Conservation (phyloP, 129 eudicot species). For the Oenanthe sinensis region DNA sequence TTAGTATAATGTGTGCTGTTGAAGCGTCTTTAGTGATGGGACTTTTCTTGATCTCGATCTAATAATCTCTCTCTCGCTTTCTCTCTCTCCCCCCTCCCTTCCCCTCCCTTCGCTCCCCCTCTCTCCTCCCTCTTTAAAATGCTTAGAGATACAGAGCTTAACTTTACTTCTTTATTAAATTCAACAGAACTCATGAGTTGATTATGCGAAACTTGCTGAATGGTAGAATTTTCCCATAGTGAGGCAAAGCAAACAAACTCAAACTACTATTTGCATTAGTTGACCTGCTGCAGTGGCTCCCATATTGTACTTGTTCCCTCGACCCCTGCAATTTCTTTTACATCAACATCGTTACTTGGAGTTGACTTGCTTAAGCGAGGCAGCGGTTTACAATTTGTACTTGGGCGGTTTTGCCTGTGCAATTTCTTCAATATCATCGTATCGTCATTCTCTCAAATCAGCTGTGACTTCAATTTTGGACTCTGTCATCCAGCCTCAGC, state of each 20-base stretch:
- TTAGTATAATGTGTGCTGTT: not conserved
- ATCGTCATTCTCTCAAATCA: too few relatives aligned
- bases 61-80: not conserved
- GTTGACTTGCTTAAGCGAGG: not conserved
- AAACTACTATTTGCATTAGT: conserved; percentile 27
- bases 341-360: not conserved
- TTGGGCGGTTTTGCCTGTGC: not conserved
- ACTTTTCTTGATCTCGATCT: not conserved
- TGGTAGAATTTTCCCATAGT: not conserved
- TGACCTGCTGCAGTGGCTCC: conserved; percentile 30
- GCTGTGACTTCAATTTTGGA: too few relatives aligned
- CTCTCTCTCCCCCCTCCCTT: too few relatives aligned
- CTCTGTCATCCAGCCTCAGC: too few relatives aligned
- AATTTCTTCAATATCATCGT: too few relatives aligned
- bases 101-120: not conserved
- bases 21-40: not conserved
- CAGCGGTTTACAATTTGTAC: not conserved
- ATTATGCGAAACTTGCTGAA: not conserved
- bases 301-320: conserved; percentile 18
- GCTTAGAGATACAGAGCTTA: not conserved
- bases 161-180: not conserved
- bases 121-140: not conserved
- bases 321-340: conserved; percentile 12
- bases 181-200: not conserved
- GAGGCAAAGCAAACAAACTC: conserved; percentile 38